Evolutionary conservation across 1,284 basidiomycete species (phyloP).

Genomic region (Tilletia indica): DNA sequence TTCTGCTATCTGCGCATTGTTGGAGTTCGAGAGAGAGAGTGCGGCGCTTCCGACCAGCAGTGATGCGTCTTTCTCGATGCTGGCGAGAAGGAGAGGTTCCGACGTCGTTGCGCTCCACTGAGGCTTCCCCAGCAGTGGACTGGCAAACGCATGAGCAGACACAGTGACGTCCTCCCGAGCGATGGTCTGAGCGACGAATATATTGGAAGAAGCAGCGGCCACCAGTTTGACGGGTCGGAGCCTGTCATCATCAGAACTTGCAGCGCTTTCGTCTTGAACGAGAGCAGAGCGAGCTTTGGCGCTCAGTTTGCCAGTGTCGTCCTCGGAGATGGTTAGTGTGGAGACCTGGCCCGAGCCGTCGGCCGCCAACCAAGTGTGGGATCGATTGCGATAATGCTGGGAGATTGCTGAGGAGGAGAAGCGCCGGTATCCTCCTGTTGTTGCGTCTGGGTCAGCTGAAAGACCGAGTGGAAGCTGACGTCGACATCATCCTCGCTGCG

Average conservation of each 20-base stretch:
- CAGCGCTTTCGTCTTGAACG: not conserved
- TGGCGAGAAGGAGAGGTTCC: slow-evolving; percentile 55
- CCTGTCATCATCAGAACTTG: not conserved
- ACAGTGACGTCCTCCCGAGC: not conserved
- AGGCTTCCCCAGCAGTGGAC: not conserved
- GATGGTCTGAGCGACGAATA: not conserved
- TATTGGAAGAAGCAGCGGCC: not conserved
- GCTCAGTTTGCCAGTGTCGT: not conserved
- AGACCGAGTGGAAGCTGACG: not conserved
- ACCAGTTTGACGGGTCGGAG: slow-evolving; percentile 2
- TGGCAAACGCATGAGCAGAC: not conserved
- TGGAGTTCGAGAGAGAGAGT: too few relatives aligned
- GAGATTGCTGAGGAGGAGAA: not conserved
- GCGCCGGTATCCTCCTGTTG: not conserved
- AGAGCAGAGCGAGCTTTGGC: not conserved
- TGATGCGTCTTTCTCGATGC: not conserved
- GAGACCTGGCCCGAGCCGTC: slow-evolving; percentile 5
- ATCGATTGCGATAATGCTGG: not conserved
- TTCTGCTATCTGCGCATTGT: not conserved
- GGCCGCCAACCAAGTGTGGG: not conserved
- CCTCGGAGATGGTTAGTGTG: not conserved
- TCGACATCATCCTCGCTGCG: not conserved
- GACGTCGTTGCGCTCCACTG: slow-evolving; percentile 26
- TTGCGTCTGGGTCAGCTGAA: not conserved
- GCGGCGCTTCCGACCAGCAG: not conserved